Base-by-base conservation (phyloP, 441 rosid species). In the Adansonia rubrostipa region DNA sequence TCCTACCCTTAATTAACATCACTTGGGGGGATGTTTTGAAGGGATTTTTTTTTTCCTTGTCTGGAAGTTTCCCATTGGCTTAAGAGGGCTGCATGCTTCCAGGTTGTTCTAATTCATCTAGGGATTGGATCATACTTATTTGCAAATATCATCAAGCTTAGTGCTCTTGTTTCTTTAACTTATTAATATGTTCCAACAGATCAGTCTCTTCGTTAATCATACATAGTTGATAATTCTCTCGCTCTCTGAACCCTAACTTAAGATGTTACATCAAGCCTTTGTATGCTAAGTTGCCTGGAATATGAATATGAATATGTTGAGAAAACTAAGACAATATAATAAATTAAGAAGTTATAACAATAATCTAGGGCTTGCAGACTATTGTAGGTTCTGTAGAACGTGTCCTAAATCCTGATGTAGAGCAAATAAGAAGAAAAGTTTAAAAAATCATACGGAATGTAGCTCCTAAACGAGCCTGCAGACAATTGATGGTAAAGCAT, bases 11-110 rank as follows among this genome's bases (percentile, higher is more conserved):
- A 28, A 4, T 61, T 54, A 61, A 71, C 56, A 28, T 74, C 22
- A 75, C 71, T 50, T 40, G 6, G 61, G 22, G 19, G 3, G 4
- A 40, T 54, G 57, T 24, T 56, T 71, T 58, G 22, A 14, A 64
- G 50, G 6, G 7, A 3, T 28, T n/a, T 53, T 17, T 51, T 40
- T 40, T 79, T 74, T 68, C 62, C 28, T 75, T 56, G 33, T 63
- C 11, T 76, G 80, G 74, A 57, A 19, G 54, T 65, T 62, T 72
- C 47, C 67, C 14, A 72, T 73, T 71, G 60, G 77, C 6, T 10
- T 53, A 61, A 20, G 20, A 56, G 9, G 56, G 11, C 7, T 48
- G 7, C 63, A 9, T 22, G 15, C 28, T 45, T 62, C 77, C 20
- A 72, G 10, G 47, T 65, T 22, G 22, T 48, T 40, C 20, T 40